Conservation (phyloP, 2,329 filamentous ascomycete species). For the Fusarium redolens region DNA sequence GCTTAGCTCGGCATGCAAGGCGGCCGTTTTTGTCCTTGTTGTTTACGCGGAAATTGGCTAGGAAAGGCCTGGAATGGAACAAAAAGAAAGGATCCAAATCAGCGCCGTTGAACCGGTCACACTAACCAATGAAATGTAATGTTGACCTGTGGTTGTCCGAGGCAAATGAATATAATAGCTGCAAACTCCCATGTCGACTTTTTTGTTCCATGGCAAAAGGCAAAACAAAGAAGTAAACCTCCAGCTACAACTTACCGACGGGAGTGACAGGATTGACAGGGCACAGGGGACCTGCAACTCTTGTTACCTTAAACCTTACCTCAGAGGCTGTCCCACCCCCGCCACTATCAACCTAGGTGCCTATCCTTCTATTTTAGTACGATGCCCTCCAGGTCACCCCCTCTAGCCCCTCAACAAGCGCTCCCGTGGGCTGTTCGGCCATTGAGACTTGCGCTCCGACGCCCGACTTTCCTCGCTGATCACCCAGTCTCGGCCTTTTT, state of each 20-base stretch:
- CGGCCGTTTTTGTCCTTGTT: constrained; percentile 32
- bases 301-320: constrained; percentile 18
- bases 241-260: neutral
- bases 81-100: neutral
- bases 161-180: neutral
- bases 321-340: constrained; percentile 45
- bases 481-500: constrained; percentile 31
- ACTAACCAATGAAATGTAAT: neutral
- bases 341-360: constrained; percentile 36
- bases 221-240: constrained; percentile 1
- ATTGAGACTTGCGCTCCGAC: constrained; percentile 26
- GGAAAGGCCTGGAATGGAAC: constrained; percentile 3
- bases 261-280: constrained; percentile 25
- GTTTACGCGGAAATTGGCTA: constrained; percentile 14
- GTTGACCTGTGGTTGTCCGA: neutral
- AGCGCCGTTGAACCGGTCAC: constrained; percentile 22
- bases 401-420: constrained; percentile 29
- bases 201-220: neutral
- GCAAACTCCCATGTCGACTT: neutral
- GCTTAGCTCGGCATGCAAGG: constrained; percentile 40
- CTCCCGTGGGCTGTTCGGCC: constrained; percentile 30
- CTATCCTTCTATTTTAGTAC: constrained; percentile 39
- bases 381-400: constrained; percentile 15
- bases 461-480: constrained; percentile 8
- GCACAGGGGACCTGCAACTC: constrained; percentile 23